phyloP scores from a whole-genome alignment of 1,284 basidiomycete species.

The Ustilago sp. region DNA sequence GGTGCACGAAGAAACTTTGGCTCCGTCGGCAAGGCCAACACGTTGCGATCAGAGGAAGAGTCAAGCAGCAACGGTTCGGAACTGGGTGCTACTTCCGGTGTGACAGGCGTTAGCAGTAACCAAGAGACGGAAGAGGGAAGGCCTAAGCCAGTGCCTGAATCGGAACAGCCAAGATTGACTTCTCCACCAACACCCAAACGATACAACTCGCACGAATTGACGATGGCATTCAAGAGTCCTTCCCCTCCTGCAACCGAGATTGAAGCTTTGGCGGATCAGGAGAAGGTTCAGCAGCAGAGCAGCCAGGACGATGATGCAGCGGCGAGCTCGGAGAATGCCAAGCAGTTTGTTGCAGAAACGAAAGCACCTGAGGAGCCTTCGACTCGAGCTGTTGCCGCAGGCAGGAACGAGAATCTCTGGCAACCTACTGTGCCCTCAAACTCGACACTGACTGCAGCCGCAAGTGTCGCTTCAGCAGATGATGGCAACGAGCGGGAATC shows the following conservation, averaged over 20 bases:
- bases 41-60: slow-evolving; percentile 15
- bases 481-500: slow-evolving; percentile 14
- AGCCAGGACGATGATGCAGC: not conserved
- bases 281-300: slow-evolving; percentile 3
- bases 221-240: slow-evolving; percentile 46
- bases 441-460: slow-evolving; percentile 30
- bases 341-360: slow-evolving; percentile 36
- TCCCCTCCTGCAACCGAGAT: slow-evolving; percentile 33
- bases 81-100: slow-evolving; percentile 20
- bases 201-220: slow-evolving; percentile 53
- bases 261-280: slow-evolving; percentile 1
- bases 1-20: slow-evolving; percentile 61
- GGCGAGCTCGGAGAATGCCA: slow-evolving; percentile 25
- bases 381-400: slow-evolving; percentile 30
- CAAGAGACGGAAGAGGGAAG: slow-evolving; percentile 9
- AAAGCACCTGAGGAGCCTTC: slow-evolving; percentile 48
- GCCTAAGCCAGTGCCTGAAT: slow-evolving; percentile 26
- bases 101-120: slow-evolving; percentile 19
- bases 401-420: slow-evolving; percentile 26
- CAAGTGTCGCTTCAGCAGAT: slow-evolving; percentile 12
- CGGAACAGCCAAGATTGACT: slow-evolving; percentile 21
- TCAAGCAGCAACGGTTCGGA: slow-evolving; percentile 1
- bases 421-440: slow-evolving; percentile 47
- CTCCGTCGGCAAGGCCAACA: slow-evolving; percentile 35
- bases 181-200: slow-evolving; percentile 37